Evolutionary conservation across 73 alveolate species (phyloP).

Genomic region (Loxodes magnus): DNA sequence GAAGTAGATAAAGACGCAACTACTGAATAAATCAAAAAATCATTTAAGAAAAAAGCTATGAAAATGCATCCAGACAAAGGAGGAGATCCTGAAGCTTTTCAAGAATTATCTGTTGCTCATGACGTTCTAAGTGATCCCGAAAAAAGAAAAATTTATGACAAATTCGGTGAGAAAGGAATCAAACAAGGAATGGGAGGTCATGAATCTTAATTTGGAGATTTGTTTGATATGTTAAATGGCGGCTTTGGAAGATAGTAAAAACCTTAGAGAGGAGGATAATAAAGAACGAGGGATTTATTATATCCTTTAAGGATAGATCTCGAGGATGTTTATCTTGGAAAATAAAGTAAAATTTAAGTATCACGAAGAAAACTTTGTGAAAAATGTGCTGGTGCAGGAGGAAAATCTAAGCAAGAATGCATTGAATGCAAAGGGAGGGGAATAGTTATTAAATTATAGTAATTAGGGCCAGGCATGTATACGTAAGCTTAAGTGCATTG

Average conservation of each 20-base stretch:
- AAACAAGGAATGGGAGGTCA: constrained; percentile 83
- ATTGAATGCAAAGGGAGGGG: constrained; percentile 89
- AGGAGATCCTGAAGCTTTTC: constrained; percentile 92
- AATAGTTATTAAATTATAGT: constrained; percentile 60
- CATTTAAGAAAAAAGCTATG: constrained; percentile 69
- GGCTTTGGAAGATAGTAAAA: constrained; percentile 69
- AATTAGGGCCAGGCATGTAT: constrained; percentile 91
- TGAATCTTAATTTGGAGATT: constrained; percentile 47
- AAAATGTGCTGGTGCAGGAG: constrained; percentile 84
- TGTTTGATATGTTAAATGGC: constrained; percentile 75
- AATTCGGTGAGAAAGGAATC: constrained; percentile 93
- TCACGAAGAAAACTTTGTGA: constrained; percentile 76
- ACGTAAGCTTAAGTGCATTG: constrained; percentile 84
- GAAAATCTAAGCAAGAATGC: constrained; percentile 78
- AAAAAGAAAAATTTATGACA: constrained; percentile 91
- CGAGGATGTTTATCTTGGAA: constrained; percentile 88
- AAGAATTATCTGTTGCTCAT: constrained; percentile 83
- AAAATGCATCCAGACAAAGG: constrained; percentile 98
- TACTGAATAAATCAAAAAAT: constrained; percentile 77
- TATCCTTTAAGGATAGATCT: constrained; percentile 68
- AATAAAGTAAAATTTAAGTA: constrained; percentile 67
- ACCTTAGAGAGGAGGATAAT: constrained; percentile 54
- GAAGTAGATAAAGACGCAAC: constrained; percentile 77
- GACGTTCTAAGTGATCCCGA: constrained; percentile 86
- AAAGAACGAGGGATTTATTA: constrained; percentile 70